phyloP scores from a whole-genome alignment of 768 basidiomycete species.

The Agrocybe praecox region DNA sequence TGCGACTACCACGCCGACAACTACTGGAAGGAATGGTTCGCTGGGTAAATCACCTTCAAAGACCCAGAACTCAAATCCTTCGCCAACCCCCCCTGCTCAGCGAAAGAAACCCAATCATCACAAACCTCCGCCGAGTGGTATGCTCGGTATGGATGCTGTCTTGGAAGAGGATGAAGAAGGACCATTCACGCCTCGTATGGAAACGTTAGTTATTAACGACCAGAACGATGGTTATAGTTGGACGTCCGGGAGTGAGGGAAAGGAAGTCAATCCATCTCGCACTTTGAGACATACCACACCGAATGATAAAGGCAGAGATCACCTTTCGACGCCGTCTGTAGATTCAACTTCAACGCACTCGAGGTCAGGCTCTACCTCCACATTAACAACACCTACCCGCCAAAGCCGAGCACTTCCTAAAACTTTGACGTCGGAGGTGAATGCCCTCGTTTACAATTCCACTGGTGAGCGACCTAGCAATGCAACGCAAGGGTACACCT shows the following conservation, averaged over 20 bases:
- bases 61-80: not conserved
- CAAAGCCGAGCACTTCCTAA: slow-evolving; percentile 10
- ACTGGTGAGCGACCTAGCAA: slow-evolving; percentile 45
- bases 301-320: not conserved
- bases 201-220: not conserved
- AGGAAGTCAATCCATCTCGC: not conserved
- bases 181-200: slow-evolving; percentile 16
- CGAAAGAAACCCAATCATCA: slow-evolving; percentile 9
- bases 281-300: slow-evolving; percentile 8
- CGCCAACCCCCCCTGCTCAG: slow-evolving; percentile 1
- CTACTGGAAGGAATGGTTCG: not conserved
- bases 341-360: slow-evolving; percentile 6
- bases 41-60: not conserved
- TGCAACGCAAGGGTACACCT: slow-evolving; percentile 61
- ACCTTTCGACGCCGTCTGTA: slow-evolving; percentile 3
- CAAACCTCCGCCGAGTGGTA: slow-evolving; percentile 15
- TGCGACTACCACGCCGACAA: not conserved
- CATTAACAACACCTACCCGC: not conserved
- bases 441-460: slow-evolving; percentile 18
- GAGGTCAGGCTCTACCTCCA: not conserved
- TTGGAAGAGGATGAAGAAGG: slow-evolving; percentile 29
- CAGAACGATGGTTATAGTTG: slow-evolving; percentile 6
- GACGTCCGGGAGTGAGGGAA: slow-evolving; percentile 6
- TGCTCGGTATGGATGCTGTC: slow-evolving; percentile 25
- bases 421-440: slow-evolving; percentile 24